A percentile compares a stretch with the other conserved stretches of the same genome.
Evolutionary conservation across 495 filamentous ascomycete genomes (phyloP).

Genomic region (Endocarpon pusillum): DNA sequence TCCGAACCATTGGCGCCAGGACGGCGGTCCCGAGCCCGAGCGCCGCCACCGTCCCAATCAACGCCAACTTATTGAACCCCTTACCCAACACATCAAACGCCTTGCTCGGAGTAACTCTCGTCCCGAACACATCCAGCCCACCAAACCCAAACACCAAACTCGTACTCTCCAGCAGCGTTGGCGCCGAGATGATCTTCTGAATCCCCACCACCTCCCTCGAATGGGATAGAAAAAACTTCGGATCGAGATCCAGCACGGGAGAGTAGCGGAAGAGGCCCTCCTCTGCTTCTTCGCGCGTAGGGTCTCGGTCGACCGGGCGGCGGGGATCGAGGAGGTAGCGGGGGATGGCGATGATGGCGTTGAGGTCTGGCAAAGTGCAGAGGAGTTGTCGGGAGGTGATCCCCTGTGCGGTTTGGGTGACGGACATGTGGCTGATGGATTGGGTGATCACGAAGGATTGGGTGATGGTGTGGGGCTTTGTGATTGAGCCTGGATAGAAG

Average conservation of each 20-base stretch:
- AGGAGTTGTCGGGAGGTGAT: conserved; percentile 77
- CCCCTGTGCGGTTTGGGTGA: conserved; percentile 81
- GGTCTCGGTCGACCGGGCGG: conserved; percentile 73
- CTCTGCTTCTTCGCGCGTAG: conserved; percentile 57
- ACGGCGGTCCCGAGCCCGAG: conserved; percentile 54
- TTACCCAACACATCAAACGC: conserved; percentile 86
- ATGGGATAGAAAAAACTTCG: conserved; percentile 68
- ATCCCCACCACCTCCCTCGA: conserved; percentile 65
- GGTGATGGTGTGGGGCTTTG: conserved; percentile 52
- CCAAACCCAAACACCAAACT: conserved; percentile 84
- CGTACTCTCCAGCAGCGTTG: conserved; percentile 80
- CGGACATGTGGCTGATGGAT: conserved; percentile 58
- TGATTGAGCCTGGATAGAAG: conserved; percentile 32
- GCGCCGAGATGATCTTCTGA: conserved; percentile 48
- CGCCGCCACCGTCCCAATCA: conserved; percentile 67
- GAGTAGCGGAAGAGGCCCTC: conserved; percentile 68
- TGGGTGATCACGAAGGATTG: conserved; percentile 66
- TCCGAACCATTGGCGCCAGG: conserved; percentile 69
- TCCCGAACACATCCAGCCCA: conserved; percentile 64
- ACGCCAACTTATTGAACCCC: conserved; percentile 75
- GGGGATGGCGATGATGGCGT: conserved; percentile 64
- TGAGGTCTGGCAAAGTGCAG: conserved; percentile 49
- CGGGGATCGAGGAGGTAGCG: conserved; percentile 65
- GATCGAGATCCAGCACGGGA: conserved; percentile 69
- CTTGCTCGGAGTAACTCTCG: conserved; percentile 64